Base-by-base conservation (phyloP, 306 rosid species). In the Pyrus pyrifolia region DNA sequence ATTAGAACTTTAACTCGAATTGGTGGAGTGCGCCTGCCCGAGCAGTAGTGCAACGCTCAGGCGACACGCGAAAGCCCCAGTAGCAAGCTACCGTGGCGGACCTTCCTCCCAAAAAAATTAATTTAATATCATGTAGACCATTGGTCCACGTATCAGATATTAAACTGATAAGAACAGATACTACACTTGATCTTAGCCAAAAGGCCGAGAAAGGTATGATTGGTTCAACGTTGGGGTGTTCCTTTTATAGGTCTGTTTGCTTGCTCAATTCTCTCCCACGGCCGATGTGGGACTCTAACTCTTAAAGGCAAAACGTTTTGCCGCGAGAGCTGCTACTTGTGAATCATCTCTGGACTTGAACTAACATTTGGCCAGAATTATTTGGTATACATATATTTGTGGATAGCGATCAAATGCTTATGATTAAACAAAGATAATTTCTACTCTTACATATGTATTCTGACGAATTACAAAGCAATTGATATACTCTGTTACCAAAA, bases 161-260 rank as follows among this genome's bases (percentile, higher is more conserved):
- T 15, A 5, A 49, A 49, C 55, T 17, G 3, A 49, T 0, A 49
- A 15, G 3, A 49, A 49, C 21, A 49, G 1, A 49, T 5, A 49
- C 21, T 2, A 49, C 21, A 15, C 8, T 49, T 58, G 3, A 22
- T 23, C 17, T 22, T 59, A 59, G 30, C 64, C 64, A 59, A 59
- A 58, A 58, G 15, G 30, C 30, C 17, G 8, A 58, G 3, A 58
- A 11, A 11, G 17, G 29, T 22, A n/a, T n/a, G 14, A 0, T 0
- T 1, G 0, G 0, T 0, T 0, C 4, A 0, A 1, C 0, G 0
- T 0, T 25, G 25, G 29, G 2, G 3, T 27, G 7, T 15, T 1
- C 0, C 0, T 61, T 5, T 61, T 61, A 61, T 27, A 13, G 11
- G 10, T 0, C 4, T 12, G 3, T 61, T 27, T 7, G 6, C 18